Percentiles rank a stretch among this genome's conserved stretches.
Conservation (phyloP, 352 stramenopile species). For the Globisporangium viniferum region DNA sequence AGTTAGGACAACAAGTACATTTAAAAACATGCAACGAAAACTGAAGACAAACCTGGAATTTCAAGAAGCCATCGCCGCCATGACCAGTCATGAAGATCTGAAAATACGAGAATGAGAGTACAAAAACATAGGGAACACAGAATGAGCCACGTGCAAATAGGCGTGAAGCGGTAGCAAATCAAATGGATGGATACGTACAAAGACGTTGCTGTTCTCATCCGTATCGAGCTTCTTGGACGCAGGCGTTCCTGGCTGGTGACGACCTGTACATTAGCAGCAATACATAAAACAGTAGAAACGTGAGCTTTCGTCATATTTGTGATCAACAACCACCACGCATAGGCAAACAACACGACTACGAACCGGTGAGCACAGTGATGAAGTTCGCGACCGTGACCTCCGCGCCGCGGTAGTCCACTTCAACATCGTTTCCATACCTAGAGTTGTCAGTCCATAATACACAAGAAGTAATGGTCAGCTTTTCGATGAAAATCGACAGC, state of each 20-base stretch:
- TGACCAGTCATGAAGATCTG: constrained; percentile 93
- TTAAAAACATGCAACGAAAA: constrained; percentile 28
- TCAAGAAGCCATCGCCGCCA: constrained; percentile 97
- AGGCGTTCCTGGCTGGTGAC: constrained; percentile 85
- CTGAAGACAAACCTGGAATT: constrained; percentile 92
- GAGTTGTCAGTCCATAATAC: not conserved
- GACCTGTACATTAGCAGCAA: constrained; percentile 36
- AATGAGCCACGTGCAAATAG: not conserved
- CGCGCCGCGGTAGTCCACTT: constrained; percentile 94
- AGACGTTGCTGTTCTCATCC: constrained; percentile 89
- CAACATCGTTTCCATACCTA: constrained; percentile 88
- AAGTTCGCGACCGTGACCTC: constrained; percentile 98
- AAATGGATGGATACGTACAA: constrained; percentile 52
- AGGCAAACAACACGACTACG: not conserved
- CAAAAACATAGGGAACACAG: not conserved
- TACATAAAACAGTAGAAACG: not conserved
- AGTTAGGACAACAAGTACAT: not conserved
- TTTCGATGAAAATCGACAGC: not conserved
- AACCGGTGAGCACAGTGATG: constrained; percentile 90
- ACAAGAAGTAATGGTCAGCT: not conserved
- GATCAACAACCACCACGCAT: not conserved
- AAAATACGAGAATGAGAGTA: not conserved
- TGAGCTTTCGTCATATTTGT: not conserved
- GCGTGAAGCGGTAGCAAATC: not conserved
- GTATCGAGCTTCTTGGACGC: constrained; percentile 87